These are phyloP conservation scores for Trichopus zeylanicus DNA, from an alignment of 116 monocot species.

Conservation along the genomic window DNA sequence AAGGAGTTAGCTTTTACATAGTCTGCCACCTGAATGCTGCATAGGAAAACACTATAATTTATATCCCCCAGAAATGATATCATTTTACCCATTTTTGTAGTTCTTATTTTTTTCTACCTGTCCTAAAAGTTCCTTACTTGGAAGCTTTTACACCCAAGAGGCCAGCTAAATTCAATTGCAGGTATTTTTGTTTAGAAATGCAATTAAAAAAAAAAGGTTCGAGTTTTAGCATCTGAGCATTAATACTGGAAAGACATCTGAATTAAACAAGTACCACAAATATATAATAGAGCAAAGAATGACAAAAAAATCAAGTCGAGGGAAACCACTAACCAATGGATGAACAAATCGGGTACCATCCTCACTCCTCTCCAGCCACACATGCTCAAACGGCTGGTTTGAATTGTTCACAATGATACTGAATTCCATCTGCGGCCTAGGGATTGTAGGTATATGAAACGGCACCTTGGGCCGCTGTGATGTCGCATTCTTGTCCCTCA, in stretches of 20 bases:
- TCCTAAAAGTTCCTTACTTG: no score
- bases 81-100: no score
- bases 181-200: no score
- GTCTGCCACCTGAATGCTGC: no score
- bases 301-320: background rate
- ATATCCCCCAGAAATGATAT: no score
- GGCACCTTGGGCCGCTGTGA: constrained; percentile 45
- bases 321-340: constrained; percentile 57
- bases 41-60: no score
- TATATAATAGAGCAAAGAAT: background rate
- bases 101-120: no score
- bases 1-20: no score
- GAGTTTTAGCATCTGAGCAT: no score
- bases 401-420: constrained; percentile 78
- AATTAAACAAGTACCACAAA: background rate
- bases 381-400: constrained; percentile 77
- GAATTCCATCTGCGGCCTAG: constrained; percentile 61
- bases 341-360: constrained; percentile 61
- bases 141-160: no score
- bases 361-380: constrained; percentile 79
- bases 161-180: no score
- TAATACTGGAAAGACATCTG: background rate
- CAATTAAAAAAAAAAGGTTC: no score
- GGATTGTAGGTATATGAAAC: constrained; percentile 70
- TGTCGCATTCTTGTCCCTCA: constrained; percentile 47